phyloP scores from a whole-genome alignment of 208 protist genomes.

The Crithidia fasciculata region DNA sequence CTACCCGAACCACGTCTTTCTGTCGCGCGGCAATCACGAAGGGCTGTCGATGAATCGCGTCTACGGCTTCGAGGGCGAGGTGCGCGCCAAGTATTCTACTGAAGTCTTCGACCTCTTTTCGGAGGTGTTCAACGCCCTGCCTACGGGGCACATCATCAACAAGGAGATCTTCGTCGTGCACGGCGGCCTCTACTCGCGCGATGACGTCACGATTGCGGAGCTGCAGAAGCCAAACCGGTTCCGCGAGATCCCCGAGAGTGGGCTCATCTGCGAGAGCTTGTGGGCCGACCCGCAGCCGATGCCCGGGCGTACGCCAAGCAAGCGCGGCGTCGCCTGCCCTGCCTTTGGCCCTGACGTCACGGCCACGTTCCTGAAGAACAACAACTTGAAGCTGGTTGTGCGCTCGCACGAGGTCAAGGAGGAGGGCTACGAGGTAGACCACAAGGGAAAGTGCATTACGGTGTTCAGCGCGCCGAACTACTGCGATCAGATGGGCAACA shows the following conservation, averaged over 20 bases:
- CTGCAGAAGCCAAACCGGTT: conserved; percentile 96
- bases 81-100: conserved; percentile 94
- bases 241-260: conserved; percentile 94
- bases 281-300: conserved; percentile 97
- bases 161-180: conserved; percentile 95
- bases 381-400: conserved; percentile 95
- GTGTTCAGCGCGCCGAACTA: conserved; percentile 99
- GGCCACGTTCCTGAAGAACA: conserved; percentile 93
- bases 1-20: conserved; percentile 95
- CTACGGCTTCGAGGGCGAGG: conserved; percentile 99
- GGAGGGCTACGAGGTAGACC: conserved; percentile 95
- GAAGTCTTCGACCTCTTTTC: conserved; percentile 95
- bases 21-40: conserved; percentile 98
- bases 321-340: conserved; percentile 95
- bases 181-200: conserved; percentile 95
- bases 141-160: conserved; percentile 94
- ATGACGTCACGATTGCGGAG: conserved; percentile 96
- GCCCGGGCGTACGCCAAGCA: conserved; percentile 91
- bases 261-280: conserved; percentile 96
- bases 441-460: conserved; percentile 93
- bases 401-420: conserved; percentile 98
- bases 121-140: conserved; percentile 96
- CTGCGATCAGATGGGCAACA: conserved; percentile 97
- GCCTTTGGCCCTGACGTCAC: conserved; percentile 98
- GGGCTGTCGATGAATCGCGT: conserved; percentile 96